phyloP scores from a whole-genome alignment of 352 stramenopile species.

The Pythium aristosporum region DNA sequence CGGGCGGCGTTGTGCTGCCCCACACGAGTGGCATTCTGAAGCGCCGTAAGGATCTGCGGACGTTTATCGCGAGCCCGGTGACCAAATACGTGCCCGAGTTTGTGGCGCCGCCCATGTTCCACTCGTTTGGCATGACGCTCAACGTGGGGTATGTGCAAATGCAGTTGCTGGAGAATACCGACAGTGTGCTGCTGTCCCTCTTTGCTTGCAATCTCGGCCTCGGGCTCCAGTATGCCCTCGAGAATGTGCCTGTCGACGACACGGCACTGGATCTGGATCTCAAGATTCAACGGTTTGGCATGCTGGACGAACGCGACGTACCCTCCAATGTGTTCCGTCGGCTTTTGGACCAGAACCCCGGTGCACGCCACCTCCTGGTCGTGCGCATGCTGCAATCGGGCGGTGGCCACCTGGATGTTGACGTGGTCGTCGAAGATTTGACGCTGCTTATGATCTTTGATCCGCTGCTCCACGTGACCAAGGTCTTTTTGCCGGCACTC shows the following conservation, averaged over 20 bases:
- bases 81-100: conserved; percentile 63
- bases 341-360: conserved; percentile 74
- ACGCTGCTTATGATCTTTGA: conserved; percentile 78
- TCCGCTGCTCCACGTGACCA: conserved; percentile 52
- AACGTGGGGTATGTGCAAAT: conserved; percentile 48
- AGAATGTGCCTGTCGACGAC: conserved; percentile 34
- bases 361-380: conserved; percentile 51
- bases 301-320: conserved; percentile 65
- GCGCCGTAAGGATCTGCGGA: conserved; percentile 51
- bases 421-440: conserved; percentile 53
- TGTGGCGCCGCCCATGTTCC: conserved; percentile 48
- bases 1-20: conserved; percentile 47
- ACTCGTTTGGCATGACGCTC: conserved; percentile 56
- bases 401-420: conserved; percentile 57
- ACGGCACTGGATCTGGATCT: conserved; percentile 49
- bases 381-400: conserved; percentile 48
- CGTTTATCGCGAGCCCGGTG: conserved; percentile 62
- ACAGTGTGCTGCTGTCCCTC: conserved; percentile 52
- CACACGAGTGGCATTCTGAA: conserved; percentile 42
- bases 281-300: conserved; percentile 57
- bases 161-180: conserved; percentile 47
- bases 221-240: conserved; percentile 46
- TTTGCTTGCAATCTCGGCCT: conserved; percentile 51
- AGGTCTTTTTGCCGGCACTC: conserved; percentile 63
- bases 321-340: conserved; percentile 73